These are phyloP conservation scores for Xenosphaeropsis pyriputrescens DNA, from an alignment of 2,329 filamentous ascomycete genomes.

Conservation along the genomic window DNA sequence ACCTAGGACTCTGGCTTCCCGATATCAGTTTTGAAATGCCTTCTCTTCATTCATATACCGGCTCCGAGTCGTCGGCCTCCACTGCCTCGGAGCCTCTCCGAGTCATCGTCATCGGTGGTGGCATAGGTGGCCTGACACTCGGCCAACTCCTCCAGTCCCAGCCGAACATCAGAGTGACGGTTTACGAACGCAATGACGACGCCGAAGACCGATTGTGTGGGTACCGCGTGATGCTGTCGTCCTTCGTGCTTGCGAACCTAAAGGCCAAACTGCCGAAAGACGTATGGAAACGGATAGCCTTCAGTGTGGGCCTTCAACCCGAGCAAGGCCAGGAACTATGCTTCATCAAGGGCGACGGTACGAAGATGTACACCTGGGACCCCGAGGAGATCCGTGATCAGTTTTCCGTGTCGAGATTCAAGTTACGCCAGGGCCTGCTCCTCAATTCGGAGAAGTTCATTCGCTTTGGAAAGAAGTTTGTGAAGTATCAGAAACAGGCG, in stretches of 20 bases:
- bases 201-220: constrained; percentile 10
- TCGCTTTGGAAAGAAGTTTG: constrained; percentile 1
- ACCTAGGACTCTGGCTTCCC: not conserved
- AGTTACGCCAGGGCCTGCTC: constrained; percentile 11
- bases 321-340: constrained; percentile 9
- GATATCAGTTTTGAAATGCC: too few relatives aligned
- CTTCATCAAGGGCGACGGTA: constrained; percentile 11
- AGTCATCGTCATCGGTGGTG: constrained; percentile 12
- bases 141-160: constrained; percentile 10
- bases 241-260: constrained; percentile 10
- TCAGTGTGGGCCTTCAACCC: constrained; percentile 10
- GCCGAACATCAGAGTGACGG: constrained; percentile 9
- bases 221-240: constrained; percentile 14
- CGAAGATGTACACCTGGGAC: constrained; percentile 11
- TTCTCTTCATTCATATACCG: too few relatives aligned
- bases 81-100: constrained; percentile 3
- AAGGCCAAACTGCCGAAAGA: constrained; percentile 8
- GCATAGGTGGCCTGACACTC: constrained; percentile 12
- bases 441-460: constrained; percentile 7
- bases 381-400: constrained; percentile 10
- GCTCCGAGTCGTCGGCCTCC: not conserved
- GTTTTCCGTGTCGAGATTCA: constrained; percentile 12
- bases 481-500: constrained; percentile 2
- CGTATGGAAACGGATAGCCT: constrained; percentile 8
- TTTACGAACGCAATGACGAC: constrained; percentile 9